Conservation (phyloP, 2,329 filamentous ascomycete species). For the Harringtonia aguacate region DNA sequence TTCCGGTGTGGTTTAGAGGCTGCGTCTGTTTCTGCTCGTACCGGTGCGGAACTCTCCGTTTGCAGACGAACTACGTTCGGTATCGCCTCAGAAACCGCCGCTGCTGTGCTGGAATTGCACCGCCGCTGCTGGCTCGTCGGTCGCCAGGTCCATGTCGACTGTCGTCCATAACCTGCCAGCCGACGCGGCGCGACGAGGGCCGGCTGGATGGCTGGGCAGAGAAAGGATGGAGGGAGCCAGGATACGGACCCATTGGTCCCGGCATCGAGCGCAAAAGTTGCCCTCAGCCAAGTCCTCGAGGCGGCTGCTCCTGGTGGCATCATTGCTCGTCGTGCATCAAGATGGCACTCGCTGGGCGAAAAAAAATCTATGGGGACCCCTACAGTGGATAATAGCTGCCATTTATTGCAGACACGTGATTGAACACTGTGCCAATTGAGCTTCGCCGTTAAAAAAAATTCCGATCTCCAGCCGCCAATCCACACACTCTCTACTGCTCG, state of each 20-base stretch:
- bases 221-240: slow-evolving; percentile 7
- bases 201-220: slow-evolving; percentile 8
- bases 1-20: slow-evolving; percentile 3
- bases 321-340: background rate
- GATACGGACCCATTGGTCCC: background rate
- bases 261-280: slow-evolving; percentile 7
- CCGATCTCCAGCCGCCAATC: no score
- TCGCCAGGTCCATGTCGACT: background rate
- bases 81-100: background rate
- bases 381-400: no score
- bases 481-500: no score
- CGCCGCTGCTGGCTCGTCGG: background rate
- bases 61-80: no score
- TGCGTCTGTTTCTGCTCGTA: background rate
- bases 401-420: no score
- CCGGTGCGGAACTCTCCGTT: no score
- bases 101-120: background rate
- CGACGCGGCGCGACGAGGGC: background rate
- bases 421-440: no score
- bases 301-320: slow-evolving; percentile 4
- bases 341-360: background rate
- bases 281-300: slow-evolving; percentile 8
- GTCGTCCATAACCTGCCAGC: background rate
- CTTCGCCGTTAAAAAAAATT: no score
- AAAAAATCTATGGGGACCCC: background rate